A percentile compares a stretch with the other conserved stretches of the same genome.
Evolutionary conservation across 768 basidiomycete species (phyloP).

Genomic region (Galerina sulciceps): DNA sequence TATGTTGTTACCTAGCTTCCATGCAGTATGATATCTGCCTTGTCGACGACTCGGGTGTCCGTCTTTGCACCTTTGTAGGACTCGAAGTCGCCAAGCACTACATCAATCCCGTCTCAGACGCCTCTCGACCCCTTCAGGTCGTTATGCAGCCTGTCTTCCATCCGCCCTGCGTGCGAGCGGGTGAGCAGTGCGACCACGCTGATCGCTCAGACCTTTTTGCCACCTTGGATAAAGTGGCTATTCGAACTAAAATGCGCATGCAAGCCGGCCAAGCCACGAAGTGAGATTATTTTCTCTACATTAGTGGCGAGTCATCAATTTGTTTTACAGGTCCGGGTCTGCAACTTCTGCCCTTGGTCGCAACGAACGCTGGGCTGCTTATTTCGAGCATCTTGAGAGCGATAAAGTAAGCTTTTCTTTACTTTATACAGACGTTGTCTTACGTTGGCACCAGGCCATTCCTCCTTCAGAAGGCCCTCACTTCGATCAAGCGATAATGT

Average conservation of each 20-base stretch:
- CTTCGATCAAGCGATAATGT: constrained; percentile 10
- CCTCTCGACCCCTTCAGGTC: constrained; percentile 11
- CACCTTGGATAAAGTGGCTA: constrained; percentile 12
- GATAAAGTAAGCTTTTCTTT: constrained; percentile 1
- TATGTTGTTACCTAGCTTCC: constrained; percentile 9
- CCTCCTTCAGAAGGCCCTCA: constrained; percentile 11
- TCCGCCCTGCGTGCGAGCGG: background rate
- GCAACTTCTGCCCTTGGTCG: background rate
- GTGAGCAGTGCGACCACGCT: background rate
- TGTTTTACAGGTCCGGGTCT: background rate
- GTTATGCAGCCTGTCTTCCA: constrained; percentile 13
- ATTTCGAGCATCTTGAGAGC: background rate
- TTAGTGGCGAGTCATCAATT: background rate
- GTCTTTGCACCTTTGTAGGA: constrained; percentile 18
- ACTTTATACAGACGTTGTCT: background rate
- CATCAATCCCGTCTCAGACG: constrained; percentile 15
- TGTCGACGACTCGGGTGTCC: constrained; percentile 26
- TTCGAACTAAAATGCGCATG: constrained; percentile 4
- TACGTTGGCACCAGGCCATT: background rate
- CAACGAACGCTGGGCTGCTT: constrained; percentile 3
- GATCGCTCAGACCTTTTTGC: constrained; percentile 10
- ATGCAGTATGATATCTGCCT: constrained; percentile 31
- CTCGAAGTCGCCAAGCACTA: constrained; percentile 18
- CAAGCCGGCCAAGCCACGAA: background rate
- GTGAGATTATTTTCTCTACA: background rate